These are phyloP conservation scores for Codiaeum variegatum DNA, from an alignment of 441 rosid genomes.

Conservation along the genomic window DNA sequence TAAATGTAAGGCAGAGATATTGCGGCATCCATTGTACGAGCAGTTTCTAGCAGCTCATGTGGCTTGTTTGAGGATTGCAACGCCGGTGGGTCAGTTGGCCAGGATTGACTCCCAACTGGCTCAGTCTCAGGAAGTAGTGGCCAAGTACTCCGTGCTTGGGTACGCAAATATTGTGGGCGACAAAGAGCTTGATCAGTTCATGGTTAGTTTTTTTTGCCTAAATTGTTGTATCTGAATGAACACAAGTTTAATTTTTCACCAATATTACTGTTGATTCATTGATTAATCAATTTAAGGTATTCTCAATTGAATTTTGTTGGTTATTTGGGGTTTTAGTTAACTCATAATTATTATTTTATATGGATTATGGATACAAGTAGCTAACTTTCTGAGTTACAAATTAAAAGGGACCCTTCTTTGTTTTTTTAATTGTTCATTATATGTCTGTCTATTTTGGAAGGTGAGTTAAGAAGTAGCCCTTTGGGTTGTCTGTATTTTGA, in stretches of 20 bases:
- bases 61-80: conserved; percentile 85
- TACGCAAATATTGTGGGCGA: conserved; percentile 56
- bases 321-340: background rate
- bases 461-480: conserved; percentile 9
- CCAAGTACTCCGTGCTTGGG: conserved; percentile 72
- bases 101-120: conserved; percentile 92
- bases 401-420: background rate
- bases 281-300: conserved; percentile 4
- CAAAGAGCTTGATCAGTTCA: conserved; percentile 95
- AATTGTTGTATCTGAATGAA: background rate
- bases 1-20: conserved; percentile 76
- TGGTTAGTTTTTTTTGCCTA: conserved; percentile 40
- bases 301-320: background rate
- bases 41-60: conserved; percentile 90
- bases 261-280: background rate
- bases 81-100: conserved; percentile 96
- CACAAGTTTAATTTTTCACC: background rate
- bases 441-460: conserved; percentile 4
- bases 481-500: conserved; percentile 3
- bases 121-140: conserved; percentile 80
- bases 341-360: background rate
- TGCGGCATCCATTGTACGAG: conserved; percentile 83
- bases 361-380: background rate
- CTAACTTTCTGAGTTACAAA: background rate
- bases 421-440: background rate